A percentile compares a stretch with the other conserved stretches of the same genome.
Evolutionary conservation across 306 rosid genomes (phyloP).

Genomic region (Quercus mongolica): DNA sequence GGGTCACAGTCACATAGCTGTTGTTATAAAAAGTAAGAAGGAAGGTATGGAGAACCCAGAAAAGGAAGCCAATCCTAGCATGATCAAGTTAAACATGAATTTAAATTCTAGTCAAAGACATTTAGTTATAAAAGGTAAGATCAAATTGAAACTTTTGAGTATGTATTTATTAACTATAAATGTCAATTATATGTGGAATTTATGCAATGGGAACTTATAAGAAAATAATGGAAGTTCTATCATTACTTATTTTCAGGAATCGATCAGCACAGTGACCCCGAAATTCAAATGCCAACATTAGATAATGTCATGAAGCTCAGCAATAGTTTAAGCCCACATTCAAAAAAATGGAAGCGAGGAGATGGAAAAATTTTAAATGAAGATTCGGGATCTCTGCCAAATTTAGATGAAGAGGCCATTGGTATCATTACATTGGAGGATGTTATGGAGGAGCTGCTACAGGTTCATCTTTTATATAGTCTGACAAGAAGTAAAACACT

Average conservation of each 20-base stretch:
- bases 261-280: constrained; percentile 5
- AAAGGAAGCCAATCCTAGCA: constrained; percentile 12
- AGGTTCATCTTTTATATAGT: constrained; percentile 37
- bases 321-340: constrained; percentile 10
- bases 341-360: constrained; percentile 18
- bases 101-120: constrained; percentile 14
- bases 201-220: neutral
- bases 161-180: neutral
- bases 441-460: constrained; percentile 79
- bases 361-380: constrained; percentile 18
- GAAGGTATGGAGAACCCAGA: constrained; percentile 12
- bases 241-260: neutral
- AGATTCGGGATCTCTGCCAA: constrained; percentile 33
- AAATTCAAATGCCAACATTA: constrained; percentile 30
- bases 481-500: neutral
- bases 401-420: constrained; percentile 50
- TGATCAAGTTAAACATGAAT: constrained; percentile 12
- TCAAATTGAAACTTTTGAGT: neutral
- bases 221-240: neutral
- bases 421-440: constrained; percentile 90
- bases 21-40: constrained; percentile 48
- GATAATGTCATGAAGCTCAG: constrained; percentile 22
- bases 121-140: constrained; percentile 33
- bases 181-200: neutral
- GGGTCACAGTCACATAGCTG: constrained; percentile 86